Evolutionary conservation across 2,329 filamentous ascomycete species (phyloP).

Genomic region (Trichoderma koningiopsis): DNA sequence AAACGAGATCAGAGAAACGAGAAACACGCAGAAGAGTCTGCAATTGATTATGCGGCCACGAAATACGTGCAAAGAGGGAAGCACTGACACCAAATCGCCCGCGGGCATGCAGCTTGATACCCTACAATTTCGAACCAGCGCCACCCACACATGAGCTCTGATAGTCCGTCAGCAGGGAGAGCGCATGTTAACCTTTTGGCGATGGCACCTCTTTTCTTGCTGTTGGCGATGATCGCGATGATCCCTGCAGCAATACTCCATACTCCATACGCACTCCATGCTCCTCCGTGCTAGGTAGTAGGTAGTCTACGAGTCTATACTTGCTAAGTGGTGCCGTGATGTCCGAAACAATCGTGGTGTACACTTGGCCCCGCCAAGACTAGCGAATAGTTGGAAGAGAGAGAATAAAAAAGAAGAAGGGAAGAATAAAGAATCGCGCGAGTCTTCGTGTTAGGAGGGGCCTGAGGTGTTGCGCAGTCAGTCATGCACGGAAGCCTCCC

Average conservation of each 20-base stretch:
- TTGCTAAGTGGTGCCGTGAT: neutral
- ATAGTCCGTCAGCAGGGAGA: neutral
- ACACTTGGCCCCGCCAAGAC: constrained; percentile 3
- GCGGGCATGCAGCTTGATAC: neutral
- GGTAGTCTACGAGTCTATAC: neutral
- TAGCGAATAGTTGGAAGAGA: neutral
- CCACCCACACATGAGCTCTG: neutral
- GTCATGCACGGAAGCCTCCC: neutral
- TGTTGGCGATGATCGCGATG: neutral
- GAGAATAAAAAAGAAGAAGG: neutral
- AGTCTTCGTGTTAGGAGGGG: neutral
- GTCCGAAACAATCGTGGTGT: neutral
- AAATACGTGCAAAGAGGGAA: neutral
- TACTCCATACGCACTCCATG: neutral
- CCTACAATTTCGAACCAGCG: neutral
- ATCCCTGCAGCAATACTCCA: neutral
- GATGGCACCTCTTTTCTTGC: neutral
- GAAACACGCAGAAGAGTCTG: neutral
- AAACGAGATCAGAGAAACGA: neutral
- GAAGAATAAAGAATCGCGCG: neutral
- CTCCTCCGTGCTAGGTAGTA: neutral
- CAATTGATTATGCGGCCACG: neutral
- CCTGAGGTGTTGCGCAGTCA: neutral
- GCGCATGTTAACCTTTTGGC: neutral
- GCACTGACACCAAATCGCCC: neutral